Percentiles rank a stretch among this genome's conserved stretches.
Evolutionary conservation across 208 protist species (phyloP).

Genomic region (Leishmania turanica): DNA sequence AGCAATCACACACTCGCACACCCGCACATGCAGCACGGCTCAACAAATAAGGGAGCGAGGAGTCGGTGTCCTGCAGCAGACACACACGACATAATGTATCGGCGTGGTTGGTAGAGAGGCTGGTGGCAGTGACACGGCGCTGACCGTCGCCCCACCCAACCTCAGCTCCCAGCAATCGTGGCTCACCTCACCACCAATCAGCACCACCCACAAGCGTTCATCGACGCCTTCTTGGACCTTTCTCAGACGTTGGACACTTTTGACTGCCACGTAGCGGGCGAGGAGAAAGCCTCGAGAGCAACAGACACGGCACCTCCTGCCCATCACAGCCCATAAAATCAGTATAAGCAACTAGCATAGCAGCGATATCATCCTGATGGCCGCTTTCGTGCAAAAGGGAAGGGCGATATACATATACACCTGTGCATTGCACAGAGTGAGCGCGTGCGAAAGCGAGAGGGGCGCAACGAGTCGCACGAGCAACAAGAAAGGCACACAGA

Average conservation of each 20-base stretch:
- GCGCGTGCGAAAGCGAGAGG: not conserved
- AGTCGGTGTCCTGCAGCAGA: not conserved
- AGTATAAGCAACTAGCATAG: not conserved
- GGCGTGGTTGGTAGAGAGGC: not conserved
- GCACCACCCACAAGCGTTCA: not conserved
- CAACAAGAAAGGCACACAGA: slow-evolving; percentile 7
- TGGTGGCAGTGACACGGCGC: not conserved
- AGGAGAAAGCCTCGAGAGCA: not conserved
- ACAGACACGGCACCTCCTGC: not conserved
- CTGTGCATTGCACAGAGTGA: not conserved
- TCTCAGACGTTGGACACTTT: not conserved
- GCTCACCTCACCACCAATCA: not conserved
- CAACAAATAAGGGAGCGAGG: not conserved
- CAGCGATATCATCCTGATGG: not conserved
- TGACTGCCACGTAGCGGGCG: not conserved
- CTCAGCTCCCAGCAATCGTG: not conserved
- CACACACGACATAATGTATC: not conserved
- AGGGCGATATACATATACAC: no score
- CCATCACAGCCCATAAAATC: not conserved
- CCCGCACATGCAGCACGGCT: not conserved
- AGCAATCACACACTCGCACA: not conserved
- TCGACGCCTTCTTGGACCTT: not conserved
- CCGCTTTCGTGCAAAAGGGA: no score
- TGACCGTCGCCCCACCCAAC: not conserved
- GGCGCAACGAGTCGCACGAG: not conserved